phyloP scores from a whole-genome alignment of 768 basidiomycete species.

The Podaxis mareebaensis region DNA sequence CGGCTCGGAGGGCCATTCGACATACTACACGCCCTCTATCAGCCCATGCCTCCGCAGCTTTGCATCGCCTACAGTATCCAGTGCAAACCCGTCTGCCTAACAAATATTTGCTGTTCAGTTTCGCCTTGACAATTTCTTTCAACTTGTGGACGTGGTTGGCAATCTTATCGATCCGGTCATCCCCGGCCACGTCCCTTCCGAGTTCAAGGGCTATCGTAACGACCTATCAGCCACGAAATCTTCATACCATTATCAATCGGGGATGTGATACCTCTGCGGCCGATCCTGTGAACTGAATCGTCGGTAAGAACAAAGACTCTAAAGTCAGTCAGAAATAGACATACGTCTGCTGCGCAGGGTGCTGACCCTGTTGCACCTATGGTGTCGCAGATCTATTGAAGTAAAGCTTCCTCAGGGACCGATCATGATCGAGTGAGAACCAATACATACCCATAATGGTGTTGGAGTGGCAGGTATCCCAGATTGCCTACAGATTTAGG shows the following conservation, averaged over 20 bases:
- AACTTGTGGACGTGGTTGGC: neutral
- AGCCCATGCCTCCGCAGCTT: neutral
- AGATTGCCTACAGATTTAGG: neutral
- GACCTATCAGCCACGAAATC: neutral
- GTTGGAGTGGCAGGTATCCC: constrained; percentile 5
- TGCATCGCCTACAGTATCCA: constrained; percentile 1
- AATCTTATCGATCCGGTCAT: neutral
- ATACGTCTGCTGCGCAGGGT: neutral
- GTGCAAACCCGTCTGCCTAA: neutral
- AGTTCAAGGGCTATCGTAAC: neutral
- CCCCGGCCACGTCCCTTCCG: neutral
- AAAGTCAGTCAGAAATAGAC: neutral
- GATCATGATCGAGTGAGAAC: constrained; percentile 1
- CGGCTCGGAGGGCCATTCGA: neutral
- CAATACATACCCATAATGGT: neutral
- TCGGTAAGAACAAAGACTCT: neutral
- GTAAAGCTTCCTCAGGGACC: neutral
- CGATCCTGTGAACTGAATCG: neutral
- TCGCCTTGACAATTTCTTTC: neutral
- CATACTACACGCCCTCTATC: constrained; percentile 1
- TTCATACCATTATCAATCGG: neutral
- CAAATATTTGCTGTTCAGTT: neutral
- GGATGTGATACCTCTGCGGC: neutral
- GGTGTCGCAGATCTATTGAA: neutral
- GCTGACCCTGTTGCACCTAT: constrained; percentile 1